Percentiles rank a stretch among this genome's conserved stretches.
These are phyloP conservation scores for Cryptosporidium baileyi DNA, from an alignment of 169 alveolate genomes.

Conservation along the genomic window DNA sequence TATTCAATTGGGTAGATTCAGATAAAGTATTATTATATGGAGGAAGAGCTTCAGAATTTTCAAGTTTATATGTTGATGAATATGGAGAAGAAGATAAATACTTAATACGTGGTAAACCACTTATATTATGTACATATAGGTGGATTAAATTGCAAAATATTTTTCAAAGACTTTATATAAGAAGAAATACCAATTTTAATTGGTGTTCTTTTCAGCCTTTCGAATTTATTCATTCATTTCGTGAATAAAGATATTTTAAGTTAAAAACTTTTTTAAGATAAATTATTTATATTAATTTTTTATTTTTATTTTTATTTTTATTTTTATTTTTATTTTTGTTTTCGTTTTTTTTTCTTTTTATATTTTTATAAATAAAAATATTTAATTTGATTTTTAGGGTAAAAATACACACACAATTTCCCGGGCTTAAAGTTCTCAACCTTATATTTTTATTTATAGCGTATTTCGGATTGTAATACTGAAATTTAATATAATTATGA, in stretches of 20 bases:
- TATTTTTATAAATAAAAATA: too few relatives aligned
- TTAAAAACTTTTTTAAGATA: too few relatives aligned
- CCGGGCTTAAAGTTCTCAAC: too few relatives aligned
- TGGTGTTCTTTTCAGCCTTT: slow-evolving; percentile 51
- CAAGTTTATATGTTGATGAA: slow-evolving; percentile 53
- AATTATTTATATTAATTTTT: background rate
- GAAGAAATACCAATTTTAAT: slow-evolving; percentile 14
- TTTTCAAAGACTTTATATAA: background rate
- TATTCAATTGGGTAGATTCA: slow-evolving; percentile 17
- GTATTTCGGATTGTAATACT: too few relatives aligned
- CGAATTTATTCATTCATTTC: background rate
- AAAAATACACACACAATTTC: too few relatives aligned
- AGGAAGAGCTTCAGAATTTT: slow-evolving; percentile 27
- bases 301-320: background rate
- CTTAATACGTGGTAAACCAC: slow-evolving; percentile 45
- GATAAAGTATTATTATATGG: slow-evolving; percentile 2
- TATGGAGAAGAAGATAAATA: slow-evolving; percentile 59
- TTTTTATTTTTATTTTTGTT: too few relatives aligned
- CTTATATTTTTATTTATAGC: too few relatives aligned
- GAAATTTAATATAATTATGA: too few relatives aligned
- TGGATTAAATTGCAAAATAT: slow-evolving; percentile 4
- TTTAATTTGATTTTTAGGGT: too few relatives aligned
- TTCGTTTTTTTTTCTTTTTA: too few relatives aligned
- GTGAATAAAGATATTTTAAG: background rate
- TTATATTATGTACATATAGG: slow-evolving; percentile 5